A percentile compares a stretch with the other conserved stretches of the same genome.
These are phyloP conservation scores for Ophiostoma populinum DNA, from an alignment of 2,329 filamentous ascomycete species.

Conservation along the genomic window DNA sequence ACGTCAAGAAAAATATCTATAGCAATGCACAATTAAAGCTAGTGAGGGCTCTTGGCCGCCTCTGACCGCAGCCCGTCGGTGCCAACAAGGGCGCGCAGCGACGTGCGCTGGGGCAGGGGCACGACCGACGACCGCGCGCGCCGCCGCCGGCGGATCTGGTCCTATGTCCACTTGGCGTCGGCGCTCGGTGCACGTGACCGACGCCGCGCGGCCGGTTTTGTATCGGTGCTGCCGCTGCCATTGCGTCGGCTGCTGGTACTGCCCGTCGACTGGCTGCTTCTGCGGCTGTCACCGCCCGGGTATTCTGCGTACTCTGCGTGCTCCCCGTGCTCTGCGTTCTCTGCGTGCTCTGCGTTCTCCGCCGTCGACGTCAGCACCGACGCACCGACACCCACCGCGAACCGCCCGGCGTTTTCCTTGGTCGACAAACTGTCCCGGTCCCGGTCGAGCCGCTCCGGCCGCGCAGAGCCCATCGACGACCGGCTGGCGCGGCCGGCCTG, in stretches of 20 bases:
- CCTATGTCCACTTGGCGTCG: constrained; percentile 12
- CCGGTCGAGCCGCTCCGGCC: too few relatives aligned
- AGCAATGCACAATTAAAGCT: too few relatives aligned
- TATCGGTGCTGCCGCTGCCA: constrained; percentile 4
- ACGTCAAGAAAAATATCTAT: too few relatives aligned
- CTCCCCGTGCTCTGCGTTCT: too few relatives aligned
- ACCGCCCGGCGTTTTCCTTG: constrained; percentile 13
- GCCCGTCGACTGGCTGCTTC: too few relatives aligned
- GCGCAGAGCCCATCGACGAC: constrained; percentile 15
- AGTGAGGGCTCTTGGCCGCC: too few relatives aligned
- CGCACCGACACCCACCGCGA: constrained; percentile 1
- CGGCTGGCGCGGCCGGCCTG: constrained; percentile 14
- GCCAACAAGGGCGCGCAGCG: background rate
- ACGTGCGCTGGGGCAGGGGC: background rate
- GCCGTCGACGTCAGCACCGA: background rate
- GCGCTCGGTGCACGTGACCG: constrained; percentile 10
- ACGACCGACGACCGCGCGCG: background rate
- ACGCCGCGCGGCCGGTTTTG: constrained; percentile 6
- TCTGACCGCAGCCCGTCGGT: background rate
- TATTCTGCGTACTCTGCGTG: too few relatives aligned
- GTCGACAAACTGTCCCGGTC: too few relatives aligned
- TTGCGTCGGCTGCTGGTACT: background rate
- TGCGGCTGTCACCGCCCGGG: too few relatives aligned
- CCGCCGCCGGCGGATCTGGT: constrained; percentile 3
- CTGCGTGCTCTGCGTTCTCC: constrained; percentile 6